phyloP scores from a whole-genome alignment of 805 yeast species.

The Saturnispora sekii region DNA sequence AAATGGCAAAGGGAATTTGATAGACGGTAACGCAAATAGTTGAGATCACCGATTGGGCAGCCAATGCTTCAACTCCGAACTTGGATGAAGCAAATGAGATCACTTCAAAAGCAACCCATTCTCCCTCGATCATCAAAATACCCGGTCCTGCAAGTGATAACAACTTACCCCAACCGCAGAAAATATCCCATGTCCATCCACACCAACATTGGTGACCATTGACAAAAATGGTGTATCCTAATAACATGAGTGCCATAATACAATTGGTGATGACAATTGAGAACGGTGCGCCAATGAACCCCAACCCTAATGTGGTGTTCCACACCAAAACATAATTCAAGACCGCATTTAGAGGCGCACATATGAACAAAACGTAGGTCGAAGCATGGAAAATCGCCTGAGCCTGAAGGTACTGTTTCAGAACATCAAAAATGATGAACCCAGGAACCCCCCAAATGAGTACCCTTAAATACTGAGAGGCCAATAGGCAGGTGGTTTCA shows the following conservation, averaged over 20 bases:
- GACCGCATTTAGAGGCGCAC: constrained; percentile 43
- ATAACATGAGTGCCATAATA: constrained; percentile 41
- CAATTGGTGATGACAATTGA: constrained; percentile 49
- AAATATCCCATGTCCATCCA: constrained; percentile 34
- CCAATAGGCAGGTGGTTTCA: constrained; percentile 34
- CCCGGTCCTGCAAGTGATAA: constrained; percentile 44
- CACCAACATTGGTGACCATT: constrained; percentile 44
- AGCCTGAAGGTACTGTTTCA: constrained; percentile 47
- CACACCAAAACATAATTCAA: constrained; percentile 40
- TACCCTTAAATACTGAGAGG: constrained; percentile 38
- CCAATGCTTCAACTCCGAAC: constrained; percentile 42
- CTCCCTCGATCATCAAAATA: constrained; percentile 49
- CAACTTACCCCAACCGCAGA: constrained; percentile 37
- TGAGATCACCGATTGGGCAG: constrained; percentile 42
- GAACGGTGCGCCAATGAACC: constrained; percentile 51
- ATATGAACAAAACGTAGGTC: constrained; percentile 40
- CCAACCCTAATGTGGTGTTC: constrained; percentile 35
- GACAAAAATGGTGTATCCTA: constrained; percentile 32
- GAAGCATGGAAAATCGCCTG: constrained; percentile 52
- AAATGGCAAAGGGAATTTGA: constrained; percentile 50
- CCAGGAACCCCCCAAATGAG: constrained; percentile 49
- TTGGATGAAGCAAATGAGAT: constrained; percentile 46
- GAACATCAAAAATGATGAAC: constrained; percentile 44
- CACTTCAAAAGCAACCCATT: constrained; percentile 49
- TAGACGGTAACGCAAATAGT: constrained; percentile 39